Percentiles rank a stretch among this genome's conserved stretches.
Conservation (phyloP, 352 stramenopile genomes). For the Pythium apleroticum region DNA sequence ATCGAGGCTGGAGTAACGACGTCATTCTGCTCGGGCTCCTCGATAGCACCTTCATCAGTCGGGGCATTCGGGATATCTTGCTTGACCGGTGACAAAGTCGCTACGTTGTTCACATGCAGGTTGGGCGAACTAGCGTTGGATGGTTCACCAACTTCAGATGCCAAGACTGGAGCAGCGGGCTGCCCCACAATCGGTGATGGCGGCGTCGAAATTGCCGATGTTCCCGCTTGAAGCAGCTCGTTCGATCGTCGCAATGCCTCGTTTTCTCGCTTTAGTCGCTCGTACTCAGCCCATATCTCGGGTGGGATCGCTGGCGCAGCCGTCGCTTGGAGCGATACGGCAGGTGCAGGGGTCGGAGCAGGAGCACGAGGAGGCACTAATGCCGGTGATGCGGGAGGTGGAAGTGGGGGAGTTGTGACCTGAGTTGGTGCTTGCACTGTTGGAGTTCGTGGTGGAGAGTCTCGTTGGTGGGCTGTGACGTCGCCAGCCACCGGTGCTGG, state of each 20-base stretch:
- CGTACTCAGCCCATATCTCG: constrained; percentile 58
- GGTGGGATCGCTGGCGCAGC: constrained; percentile 15
- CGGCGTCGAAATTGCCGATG: not conserved
- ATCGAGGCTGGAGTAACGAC: not conserved
- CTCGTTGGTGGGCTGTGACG: no score
- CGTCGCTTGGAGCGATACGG: not conserved
- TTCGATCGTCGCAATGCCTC: constrained; percentile 64
- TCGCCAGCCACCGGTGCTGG: no score
- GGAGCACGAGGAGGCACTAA: not conserved
- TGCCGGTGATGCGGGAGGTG: not conserved
- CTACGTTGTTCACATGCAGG: not conserved
- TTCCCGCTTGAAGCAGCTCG: constrained; percentile 44
- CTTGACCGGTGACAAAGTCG: not conserved
- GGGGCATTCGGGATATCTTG: not conserved
- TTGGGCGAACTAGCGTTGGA: not conserved
- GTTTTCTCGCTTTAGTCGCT: constrained; percentile 68
- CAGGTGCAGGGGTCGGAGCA: not conserved
- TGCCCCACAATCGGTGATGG: not conserved
- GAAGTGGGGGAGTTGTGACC: not conserved
- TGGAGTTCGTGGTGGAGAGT: no score
- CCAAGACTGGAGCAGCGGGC: not conserved
- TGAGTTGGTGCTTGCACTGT: not conserved
- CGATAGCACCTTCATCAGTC: not conserved
- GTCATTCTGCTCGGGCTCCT: not conserved
- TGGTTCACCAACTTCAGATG: not conserved